Percentiles rank a stretch among this genome's conserved stretches.
Conservation (phyloP, 1,284 basidiomycete species). For the Pseudomicrostroma phylloplanum region DNA sequence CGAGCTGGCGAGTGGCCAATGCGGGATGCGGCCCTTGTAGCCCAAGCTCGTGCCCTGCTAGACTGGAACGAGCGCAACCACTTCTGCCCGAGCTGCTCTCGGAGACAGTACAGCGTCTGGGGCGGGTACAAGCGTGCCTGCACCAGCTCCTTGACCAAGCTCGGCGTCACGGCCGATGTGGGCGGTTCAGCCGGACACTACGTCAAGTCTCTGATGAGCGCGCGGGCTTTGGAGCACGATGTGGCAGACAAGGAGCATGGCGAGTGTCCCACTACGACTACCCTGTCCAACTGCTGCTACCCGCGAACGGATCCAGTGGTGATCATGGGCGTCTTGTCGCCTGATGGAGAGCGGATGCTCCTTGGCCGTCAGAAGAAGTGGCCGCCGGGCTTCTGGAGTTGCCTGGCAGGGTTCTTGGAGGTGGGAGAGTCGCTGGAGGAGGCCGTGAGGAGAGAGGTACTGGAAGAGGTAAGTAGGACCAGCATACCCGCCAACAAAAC, state of each 20-base stretch:
- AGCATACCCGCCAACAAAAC: too few relatives aligned
- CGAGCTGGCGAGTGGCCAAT: constrained; percentile 24
- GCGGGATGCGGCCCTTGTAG: constrained; percentile 36
- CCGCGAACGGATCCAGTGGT: constrained; percentile 60
- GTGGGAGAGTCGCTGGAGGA: constrained; percentile 71
- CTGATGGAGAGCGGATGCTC: constrained; percentile 72
- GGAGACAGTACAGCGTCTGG: constrained; percentile 78
- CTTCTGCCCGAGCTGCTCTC: constrained; percentile 85
- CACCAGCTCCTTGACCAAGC: constrained; percentile 33
- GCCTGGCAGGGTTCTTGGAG: constrained; percentile 48
- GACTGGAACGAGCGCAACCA: constrained; percentile 46
- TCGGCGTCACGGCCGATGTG: background rate
- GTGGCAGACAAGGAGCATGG: constrained; percentile 24
- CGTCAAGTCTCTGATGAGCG: constrained; percentile 4
- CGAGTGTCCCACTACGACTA: constrained; percentile 21
- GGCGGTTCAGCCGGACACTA: background rate
- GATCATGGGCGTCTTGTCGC: constrained; percentile 79
- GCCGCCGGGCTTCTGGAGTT: constrained; percentile 39
- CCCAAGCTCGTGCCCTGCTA: constrained; percentile 36
- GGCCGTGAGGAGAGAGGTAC: constrained; percentile 82
- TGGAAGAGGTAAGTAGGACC: constrained; percentile 63
- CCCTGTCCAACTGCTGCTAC: constrained; percentile 41
- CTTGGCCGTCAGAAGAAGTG: constrained; percentile 72
- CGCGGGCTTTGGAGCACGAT: background rate
- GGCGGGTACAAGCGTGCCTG: constrained; percentile 91